Conservation (phyloP, 2,329 filamentous ascomycete genomes). For the Talaromyces sp. region DNA sequence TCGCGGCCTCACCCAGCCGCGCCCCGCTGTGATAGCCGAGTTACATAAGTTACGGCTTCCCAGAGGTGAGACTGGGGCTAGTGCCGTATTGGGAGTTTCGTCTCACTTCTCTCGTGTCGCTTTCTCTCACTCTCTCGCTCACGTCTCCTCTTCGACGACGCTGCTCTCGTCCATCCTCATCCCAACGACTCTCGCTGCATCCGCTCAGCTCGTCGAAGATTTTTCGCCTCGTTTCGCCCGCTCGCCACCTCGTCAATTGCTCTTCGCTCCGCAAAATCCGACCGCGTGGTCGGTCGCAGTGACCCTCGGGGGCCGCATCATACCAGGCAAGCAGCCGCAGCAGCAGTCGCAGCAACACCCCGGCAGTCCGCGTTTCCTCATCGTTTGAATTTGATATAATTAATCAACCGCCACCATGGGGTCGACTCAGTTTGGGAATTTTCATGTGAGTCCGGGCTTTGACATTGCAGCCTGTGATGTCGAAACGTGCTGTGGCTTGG, state of each 20-base stretch:
- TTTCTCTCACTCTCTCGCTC: background rate
- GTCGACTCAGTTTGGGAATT: conserved; percentile 54
- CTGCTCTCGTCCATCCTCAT: background rate
- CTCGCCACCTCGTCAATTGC: background rate
- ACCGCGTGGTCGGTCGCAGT: conserved; percentile 4
- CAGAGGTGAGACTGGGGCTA: background rate
- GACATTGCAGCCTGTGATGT: conserved; percentile 80
- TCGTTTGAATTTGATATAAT: background rate
- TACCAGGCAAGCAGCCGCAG: background rate
- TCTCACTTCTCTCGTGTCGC: background rate
- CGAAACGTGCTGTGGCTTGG: conserved; percentile 34
- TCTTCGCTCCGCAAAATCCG: background rate
- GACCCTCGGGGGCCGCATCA: background rate
- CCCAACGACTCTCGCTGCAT: background rate
- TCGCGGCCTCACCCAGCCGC: background rate
- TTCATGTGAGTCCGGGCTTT: conserved; percentile 58
- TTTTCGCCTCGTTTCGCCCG: background rate
- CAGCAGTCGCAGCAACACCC: too few relatives aligned
- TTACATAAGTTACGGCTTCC: background rate
- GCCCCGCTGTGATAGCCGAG: background rate
- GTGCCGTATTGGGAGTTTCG: background rate
- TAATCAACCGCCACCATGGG: conserved; percentile 33
- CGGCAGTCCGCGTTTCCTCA: background rate
- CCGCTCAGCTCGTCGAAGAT: background rate
- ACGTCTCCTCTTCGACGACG: background rate